Evolutionary conservation across 495 filamentous ascomycete species (phyloP), one percentile per base, ranked within the genome.

Genomic region (Xylaria bambusicola): DNA sequence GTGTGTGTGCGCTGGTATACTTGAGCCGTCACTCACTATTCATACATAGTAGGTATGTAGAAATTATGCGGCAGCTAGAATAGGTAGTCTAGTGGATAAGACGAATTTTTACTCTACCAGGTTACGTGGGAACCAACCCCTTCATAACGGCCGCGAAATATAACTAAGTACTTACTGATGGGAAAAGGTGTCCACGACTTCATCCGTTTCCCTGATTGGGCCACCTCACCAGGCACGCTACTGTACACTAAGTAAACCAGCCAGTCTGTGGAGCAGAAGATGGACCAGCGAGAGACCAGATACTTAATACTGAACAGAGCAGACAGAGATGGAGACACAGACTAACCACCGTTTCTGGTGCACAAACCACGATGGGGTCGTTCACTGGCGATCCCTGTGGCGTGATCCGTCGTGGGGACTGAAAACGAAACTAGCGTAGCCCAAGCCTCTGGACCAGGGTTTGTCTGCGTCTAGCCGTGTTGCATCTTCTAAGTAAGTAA

Each of bases 371-470:
- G 40, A 44, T 24, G 18, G 41, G 29, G 36, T 33, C 31, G 6
- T 3, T 3, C 29, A 29, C 53, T 38, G 53, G 42, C 53, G 53
- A 56, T 56, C 53, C 23, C 29, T 47, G 41, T 48, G 26, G 29
- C 44, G 20, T 48, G 53, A 56, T 56, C 53, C 41, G 53, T 36
- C 53, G 29, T 27, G 45, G 45, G 21, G 41, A 44, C 53, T 17
- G 42, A 44, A 56, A 56, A 48, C 21, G 29, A 47, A 56, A 56
- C 38, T 4, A 21, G n/a, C 10, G 20, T 18, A 54, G 20, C 47
- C 24, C n/a, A 26, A 15, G 17, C 27, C 49, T 50, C 20, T 10
- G 26, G 24, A 46, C 52, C 45, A 46, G 52, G 52, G 41, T 56
- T 35, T 13, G 51, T 40, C 41, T 53, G 35, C 51, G 20, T 38